These are phyloP conservation scores for Cytospora chrysosperma DNA, from an alignment of 2,329 filamentous ascomycete genomes.

Conservation along the genomic window DNA sequence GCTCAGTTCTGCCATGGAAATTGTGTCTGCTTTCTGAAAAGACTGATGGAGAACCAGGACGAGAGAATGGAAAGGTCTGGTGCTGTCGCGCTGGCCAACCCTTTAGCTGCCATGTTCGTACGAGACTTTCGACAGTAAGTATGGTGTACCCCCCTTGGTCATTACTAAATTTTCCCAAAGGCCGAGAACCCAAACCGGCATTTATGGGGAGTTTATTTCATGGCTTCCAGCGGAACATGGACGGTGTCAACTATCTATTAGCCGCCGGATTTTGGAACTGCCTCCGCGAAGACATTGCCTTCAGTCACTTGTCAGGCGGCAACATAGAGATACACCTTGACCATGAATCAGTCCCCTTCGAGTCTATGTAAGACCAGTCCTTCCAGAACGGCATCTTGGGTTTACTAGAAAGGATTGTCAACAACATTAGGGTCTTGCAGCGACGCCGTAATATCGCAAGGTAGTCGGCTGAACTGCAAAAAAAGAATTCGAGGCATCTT, in stretches of 20 bases:
- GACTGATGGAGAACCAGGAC: no score
- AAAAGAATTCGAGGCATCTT: no score
- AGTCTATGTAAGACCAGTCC: constrained; percentile 29
- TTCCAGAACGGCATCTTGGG: constrained; percentile 34
- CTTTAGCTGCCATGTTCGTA: constrained; percentile 50
- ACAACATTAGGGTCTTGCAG: no score
- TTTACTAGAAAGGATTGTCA: no score
- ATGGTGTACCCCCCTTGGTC: no score
- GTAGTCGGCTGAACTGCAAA: no score
- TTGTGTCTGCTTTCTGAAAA: no score
- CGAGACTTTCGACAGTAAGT: constrained; percentile 45
- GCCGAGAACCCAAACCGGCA: constrained; percentile 44
- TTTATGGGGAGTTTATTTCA: constrained; percentile 43
- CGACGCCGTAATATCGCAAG: no score
- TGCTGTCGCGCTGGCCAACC: no score
- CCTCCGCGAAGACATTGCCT: constrained; percentile 52
- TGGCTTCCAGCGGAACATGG: constrained; percentile 26
- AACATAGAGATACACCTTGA: constrained; percentile 42
- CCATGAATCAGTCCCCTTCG: constrained; percentile 21
- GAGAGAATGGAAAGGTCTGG: no score
- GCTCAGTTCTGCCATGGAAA: no score
- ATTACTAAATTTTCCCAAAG: constrained; percentile 29
- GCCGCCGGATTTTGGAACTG: constrained; percentile 51
- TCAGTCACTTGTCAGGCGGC: constrained; percentile 46
- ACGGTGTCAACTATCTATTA: constrained; percentile 29